Base-by-base conservation (phyloP, 495 filamentous ascomycete genomes). In the Evernia prunastri region DNA sequence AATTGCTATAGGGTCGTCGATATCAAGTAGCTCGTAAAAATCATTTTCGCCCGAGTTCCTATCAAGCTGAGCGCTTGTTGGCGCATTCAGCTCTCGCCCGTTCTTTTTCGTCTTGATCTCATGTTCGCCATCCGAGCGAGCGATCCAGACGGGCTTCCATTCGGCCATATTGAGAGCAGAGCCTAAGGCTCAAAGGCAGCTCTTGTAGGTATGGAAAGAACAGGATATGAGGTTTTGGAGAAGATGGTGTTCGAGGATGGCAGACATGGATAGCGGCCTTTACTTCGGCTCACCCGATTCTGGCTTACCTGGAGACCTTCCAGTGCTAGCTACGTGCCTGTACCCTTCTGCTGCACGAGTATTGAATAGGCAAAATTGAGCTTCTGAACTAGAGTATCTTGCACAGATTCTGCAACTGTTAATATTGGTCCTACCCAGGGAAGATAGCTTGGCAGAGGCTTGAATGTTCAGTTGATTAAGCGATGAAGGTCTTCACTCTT, bases 11-110 rank as follows among this genome's bases (percentile, higher is more conserved):
- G 51, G 39, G 15, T 68, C 40, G 33, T 65, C 39, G 31, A 61
- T 49, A 12, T 60, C 56, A 17, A 68, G 66, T 13, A 64, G 42
- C 39, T 68, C 66, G 51, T 81, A 83, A 70, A 74, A 82, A 66
- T 81, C 78, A 37, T 73, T 69, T 33, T 69, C 73, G 64, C 81
- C 75, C 8, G 79, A 77, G 12, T 70, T 74, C 25, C 69, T 68
- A 63, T 80, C 75, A 35, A 81, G 72, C 66, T 83, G 79, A 37
- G 74, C 69, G 23, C 68, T 63, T 2, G 74, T 74, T 13, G 81
- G 81, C 31, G 72, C 68, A 66, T 84, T 84, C 45, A 63, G 68
- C 61, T 81, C 77, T 35, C 64, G 60, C 17, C 64, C 64, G 31
- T 69, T 53, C 39, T 66, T 64, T 43, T 64, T 66, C 0, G 67